phyloP scores from a whole-genome alignment of 345 rosid species.

The Gossypium thurberi region DNA sequence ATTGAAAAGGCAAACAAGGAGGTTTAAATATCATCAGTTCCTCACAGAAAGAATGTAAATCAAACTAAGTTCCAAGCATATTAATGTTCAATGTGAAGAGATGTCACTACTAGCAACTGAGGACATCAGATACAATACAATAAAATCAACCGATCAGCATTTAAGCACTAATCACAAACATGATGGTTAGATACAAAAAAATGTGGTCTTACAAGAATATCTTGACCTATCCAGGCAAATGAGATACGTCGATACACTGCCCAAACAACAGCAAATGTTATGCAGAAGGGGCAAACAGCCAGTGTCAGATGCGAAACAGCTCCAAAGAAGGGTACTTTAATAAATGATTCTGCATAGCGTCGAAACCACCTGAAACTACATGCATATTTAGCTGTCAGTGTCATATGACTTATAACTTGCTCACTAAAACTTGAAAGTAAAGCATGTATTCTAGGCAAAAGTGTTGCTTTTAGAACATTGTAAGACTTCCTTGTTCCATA shows the following conservation, averaged over 20 bases:
- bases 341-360: slow-evolving; percentile 63
- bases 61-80: background rate
- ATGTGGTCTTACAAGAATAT: slow-evolving; percentile 75
- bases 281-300: slow-evolving; percentile 88
- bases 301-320: slow-evolving; percentile 82
- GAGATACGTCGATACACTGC: slow-evolving; percentile 58
- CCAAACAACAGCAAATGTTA: slow-evolving; percentile 87
- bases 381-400: slow-evolving; percentile 35
- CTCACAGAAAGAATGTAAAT: background rate
- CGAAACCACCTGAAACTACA: slow-evolving; percentile 92
- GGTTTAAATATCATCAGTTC: background rate
- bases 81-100: background rate
- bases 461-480: background rate
- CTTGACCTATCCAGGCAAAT: slow-evolving; percentile 98
- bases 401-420: slow-evolving; percentile 1
- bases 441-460: background rate
- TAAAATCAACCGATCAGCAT: background rate
- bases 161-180: background rate
- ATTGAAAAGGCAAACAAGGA: slow-evolving; percentile 8
- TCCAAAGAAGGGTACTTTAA: slow-evolving; percentile 77
- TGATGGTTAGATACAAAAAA: background rate
- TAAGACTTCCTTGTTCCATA: background rate
- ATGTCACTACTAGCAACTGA: background rate
- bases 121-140: background rate
- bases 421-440: background rate